Evolutionary conservation across 129 eudicot species (phyloP).

Genomic region (Smallanthus sonchifolius): DNA sequence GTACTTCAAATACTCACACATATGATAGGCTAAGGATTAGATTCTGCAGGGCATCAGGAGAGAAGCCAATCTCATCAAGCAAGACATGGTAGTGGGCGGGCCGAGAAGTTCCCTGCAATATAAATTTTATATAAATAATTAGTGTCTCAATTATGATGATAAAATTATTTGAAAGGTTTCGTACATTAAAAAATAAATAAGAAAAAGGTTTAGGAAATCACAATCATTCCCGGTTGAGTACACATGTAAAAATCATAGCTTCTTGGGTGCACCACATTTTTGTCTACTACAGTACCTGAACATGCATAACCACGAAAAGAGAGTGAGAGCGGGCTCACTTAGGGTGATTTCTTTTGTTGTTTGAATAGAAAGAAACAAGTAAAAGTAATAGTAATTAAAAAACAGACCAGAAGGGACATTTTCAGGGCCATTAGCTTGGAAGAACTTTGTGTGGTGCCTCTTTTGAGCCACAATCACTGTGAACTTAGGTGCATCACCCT

Average conservation of each 20-base stretch:
- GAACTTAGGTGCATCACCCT: constrained; percentile 71
- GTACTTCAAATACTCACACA: constrained; percentile 50
- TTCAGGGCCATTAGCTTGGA: constrained; percentile 54
- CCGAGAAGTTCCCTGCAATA: constrained; percentile 76
- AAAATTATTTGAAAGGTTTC: neutral
- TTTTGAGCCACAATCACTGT: constrained; percentile 92
- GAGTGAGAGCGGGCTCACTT: neutral
- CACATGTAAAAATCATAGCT: constrained; percentile 93
- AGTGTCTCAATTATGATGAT: neutral
- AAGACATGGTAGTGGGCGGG: constrained; percentile 94
- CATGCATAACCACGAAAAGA: constrained; percentile 14
- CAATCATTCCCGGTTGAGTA: constrained; percentile 84
- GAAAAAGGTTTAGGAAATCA: constrained; percentile 45
- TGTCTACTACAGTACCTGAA: constrained; percentile 89
- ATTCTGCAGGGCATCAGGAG: constrained; percentile 81
- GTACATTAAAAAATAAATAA: neutral
- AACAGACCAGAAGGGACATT: constrained; percentile 84
- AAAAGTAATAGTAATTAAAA: neutral
- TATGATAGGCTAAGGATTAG: constrained; percentile 75
- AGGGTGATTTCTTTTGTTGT: neutral
- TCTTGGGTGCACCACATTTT: constrained; percentile 76
- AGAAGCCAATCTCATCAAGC: constrained; percentile 93
- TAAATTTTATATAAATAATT: neutral
- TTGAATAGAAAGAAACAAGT: neutral
- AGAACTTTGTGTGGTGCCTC: constrained; percentile 73